Base-by-base conservation (phyloP, 345 rosid genomes). In the Arabidopsis arenosa region DNA sequence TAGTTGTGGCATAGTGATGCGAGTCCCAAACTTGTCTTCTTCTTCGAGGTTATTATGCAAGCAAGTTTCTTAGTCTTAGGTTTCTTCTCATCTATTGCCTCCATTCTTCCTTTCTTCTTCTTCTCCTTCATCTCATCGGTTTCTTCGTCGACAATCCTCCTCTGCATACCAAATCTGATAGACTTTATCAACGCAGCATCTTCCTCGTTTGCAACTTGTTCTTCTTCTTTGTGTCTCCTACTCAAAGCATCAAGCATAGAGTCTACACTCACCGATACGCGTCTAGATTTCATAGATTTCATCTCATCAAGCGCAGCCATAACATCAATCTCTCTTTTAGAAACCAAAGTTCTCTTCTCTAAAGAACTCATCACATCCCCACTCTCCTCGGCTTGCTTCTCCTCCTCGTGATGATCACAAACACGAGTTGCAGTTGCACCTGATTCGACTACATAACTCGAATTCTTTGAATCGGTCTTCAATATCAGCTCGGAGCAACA, bases 271-370 rank as follows among this genome's bases (percentile, higher is more conserved):
- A 70, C 57, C 7, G 58, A 33, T 15, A 14, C 21, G 7, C 37
- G 28, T 59, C 75, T 45, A 66, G 81, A 83, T 81, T 77, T 87
- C 86, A 87, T 76, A 35, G 92, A 85, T 78, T 84, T 90, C 93
- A 89, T 80, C 76, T 90, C 93, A 71, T 89, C 95, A 53, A 90
- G 89, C 0, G 91, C 85, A 5, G 93, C 90, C 45, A 90, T 81
- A 52, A 89, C 87, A 39, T 90, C 90, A 88, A 87, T 86, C 80
- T 90, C 93, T 74, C 91, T 83, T 65, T 90, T 93, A 0, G 93
- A 93, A 79, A 86, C 94, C 70, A 87, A 63, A 0, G 87, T 84
- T 54, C 87, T 63, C 63, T 93, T 93, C 83, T 87, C 95, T 75
- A 93, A 63, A 3, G 96, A 84, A 63, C 82, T 86, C 90, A 89